Percentiles rank a stretch among this genome's conserved stretches.
Evolutionary conservation across 2,329 filamentous ascomycete genomes (phyloP).

Genomic region (Beauveria medogensis): DNA sequence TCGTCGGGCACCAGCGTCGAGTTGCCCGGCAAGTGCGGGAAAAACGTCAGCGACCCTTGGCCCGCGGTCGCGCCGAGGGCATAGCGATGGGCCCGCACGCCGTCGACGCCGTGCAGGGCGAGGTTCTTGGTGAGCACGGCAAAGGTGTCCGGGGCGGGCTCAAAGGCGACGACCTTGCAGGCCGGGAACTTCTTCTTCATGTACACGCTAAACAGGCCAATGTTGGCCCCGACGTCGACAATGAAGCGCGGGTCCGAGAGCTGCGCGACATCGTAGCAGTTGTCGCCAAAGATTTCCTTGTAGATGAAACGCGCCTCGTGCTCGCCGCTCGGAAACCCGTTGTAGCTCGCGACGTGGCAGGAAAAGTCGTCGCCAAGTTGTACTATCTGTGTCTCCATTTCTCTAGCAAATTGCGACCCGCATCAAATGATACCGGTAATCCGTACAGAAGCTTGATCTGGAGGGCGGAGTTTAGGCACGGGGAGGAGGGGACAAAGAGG

Average conservation of each 20-base stretch:
- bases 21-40: constrained; percentile 16
- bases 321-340: not conserved
- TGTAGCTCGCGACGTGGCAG: constrained; percentile 3
- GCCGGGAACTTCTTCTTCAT: constrained; percentile 18
- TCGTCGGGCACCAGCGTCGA: constrained; percentile 16
- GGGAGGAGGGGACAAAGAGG: not conserved
- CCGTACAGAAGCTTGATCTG: not conserved
- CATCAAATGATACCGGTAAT: not conserved
- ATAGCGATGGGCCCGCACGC: constrained; percentile 11
- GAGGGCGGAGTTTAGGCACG: too few species aligned
- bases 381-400: not conserved
- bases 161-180: constrained; percentile 19
- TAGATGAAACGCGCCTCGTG: constrained; percentile 17
- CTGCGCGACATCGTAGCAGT: constrained; percentile 15
- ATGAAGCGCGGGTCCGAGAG: constrained; percentile 14
- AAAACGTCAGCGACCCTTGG: constrained; percentile 14
- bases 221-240: constrained; percentile 21
- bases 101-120: constrained; percentile 12
- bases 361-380: constrained; percentile 1
- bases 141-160: constrained; percentile 18
- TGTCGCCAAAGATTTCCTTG: constrained; percentile 17
- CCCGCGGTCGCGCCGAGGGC: constrained; percentile 11
- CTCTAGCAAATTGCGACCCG: not conserved
- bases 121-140: constrained; percentile 15
- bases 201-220: constrained; percentile 20